phyloP scores from a whole-genome alignment of 2,329 filamentous ascomycete species.

The Fusarium sterilihyphosum region DNA sequence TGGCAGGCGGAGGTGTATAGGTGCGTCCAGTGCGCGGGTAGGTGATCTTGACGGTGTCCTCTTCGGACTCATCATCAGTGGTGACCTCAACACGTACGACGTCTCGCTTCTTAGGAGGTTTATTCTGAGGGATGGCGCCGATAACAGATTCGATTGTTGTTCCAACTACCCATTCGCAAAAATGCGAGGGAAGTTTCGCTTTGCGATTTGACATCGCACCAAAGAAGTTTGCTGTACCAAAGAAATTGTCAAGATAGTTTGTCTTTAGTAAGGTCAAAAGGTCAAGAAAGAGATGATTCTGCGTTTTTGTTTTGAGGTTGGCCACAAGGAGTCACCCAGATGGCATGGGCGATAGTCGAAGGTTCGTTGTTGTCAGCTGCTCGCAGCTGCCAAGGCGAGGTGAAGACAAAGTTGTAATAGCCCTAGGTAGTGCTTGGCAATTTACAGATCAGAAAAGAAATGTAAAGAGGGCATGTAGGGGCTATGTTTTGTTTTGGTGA shows the following conservation, averaged over 20 bases:
- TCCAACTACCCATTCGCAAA: slow-evolving; percentile 56
- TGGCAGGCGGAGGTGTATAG: background rate
- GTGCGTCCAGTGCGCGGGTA: slow-evolving; percentile 54
- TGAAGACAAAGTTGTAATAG: background rate
- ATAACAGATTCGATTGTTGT: slow-evolving; percentile 48
- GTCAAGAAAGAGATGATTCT: background rate
- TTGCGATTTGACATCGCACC: slow-evolving; percentile 33
- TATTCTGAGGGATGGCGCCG: slow-evolving; percentile 41
- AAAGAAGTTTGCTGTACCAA: slow-evolving; percentile 1
- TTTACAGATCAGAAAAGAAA: background rate
- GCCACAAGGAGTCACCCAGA: background rate
- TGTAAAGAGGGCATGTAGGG: background rate
- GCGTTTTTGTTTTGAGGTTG: background rate
- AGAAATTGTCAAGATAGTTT: background rate
- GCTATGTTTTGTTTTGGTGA: background rate
- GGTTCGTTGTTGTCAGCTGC: slow-evolving; percentile 3
- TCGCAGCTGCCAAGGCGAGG: slow-evolving; percentile 12
- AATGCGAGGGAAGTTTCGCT: slow-evolving; percentile 35
- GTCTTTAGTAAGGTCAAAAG: slow-evolving; percentile 3
- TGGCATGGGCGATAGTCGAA: background rate
- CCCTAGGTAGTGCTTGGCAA: background rate
- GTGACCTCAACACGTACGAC: slow-evolving; percentile 55
- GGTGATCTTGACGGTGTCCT: slow-evolving; percentile 59
- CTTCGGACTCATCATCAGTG: slow-evolving; percentile 63
- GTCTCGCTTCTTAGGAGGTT: slow-evolving; percentile 41